These are phyloP conservation scores for Anacardium occidentale DNA, from an alignment of 345 rosid genomes.

Conservation along the genomic window DNA sequence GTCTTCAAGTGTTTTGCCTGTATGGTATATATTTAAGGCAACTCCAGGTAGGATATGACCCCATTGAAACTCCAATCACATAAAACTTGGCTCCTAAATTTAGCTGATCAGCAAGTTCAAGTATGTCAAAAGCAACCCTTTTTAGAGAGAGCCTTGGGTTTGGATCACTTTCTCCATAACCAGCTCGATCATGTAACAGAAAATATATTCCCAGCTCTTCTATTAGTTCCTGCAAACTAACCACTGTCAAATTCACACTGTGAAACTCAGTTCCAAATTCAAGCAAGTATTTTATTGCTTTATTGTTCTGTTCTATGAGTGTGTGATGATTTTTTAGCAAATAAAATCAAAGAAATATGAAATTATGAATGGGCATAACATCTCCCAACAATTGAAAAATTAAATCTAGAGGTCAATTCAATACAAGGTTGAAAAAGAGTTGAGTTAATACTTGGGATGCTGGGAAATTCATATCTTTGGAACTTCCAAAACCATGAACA, in stretches of 20 bases:
- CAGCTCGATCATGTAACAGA: slow-evolving; percentile 77
- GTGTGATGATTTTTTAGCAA: neutral
- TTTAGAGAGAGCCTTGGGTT: slow-evolving; percentile 63
- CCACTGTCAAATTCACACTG: slow-evolving; percentile 19
- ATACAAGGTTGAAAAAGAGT: neutral
- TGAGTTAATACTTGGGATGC: slow-evolving; percentile 57
- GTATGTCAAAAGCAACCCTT: slow-evolving; percentile 77
- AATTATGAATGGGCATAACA: neutral
- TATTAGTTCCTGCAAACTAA: slow-evolving; percentile 65
- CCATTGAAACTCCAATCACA: slow-evolving; percentile 86
- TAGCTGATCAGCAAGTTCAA: slow-evolving; percentile 75
- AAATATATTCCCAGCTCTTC: slow-evolving; percentile 67
- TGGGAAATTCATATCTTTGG: slow-evolving; percentile 84
- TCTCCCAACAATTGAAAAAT: neutral
- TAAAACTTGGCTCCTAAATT: slow-evolving; percentile 64
- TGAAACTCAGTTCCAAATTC: neutral
- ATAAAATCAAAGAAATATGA: no score
- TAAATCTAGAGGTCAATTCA: neutral
- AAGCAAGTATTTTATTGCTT: neutral
- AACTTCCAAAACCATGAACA: slow-evolving; percentile 94
- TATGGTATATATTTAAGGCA: slow-evolving; percentile 83
- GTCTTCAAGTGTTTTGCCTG: slow-evolving; percentile 46
- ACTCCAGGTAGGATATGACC: slow-evolving; percentile 85
- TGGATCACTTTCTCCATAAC: slow-evolving; percentile 85
- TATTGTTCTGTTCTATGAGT: neutral